A percentile compares a stretch with the other conserved stretches of the same genome.
These are phyloP conservation scores for Penicillium paradoxum DNA, from an alignment of 495 filamentous ascomycete species.

Conservation along the genomic window DNA sequence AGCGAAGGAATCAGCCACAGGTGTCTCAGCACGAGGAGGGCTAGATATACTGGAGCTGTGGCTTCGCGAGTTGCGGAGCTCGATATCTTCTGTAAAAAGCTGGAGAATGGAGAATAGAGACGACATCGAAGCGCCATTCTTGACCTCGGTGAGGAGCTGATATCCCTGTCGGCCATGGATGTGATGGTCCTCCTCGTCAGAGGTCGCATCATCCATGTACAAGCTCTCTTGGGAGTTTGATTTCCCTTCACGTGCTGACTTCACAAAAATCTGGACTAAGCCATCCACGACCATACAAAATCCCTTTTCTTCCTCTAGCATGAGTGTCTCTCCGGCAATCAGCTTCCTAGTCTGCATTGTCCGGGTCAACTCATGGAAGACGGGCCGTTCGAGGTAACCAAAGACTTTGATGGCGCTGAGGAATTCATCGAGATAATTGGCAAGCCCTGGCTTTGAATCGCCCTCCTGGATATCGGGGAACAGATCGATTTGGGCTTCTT, in stretches of 20 bases:
- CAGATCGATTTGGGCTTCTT: slow-evolving; percentile 90
- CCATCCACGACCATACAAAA: slow-evolving; percentile 98
- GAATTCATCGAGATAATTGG: slow-evolving; percentile 96
- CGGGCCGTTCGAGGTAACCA: slow-evolving; percentile 90
- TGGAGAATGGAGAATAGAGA: slow-evolving; percentile 96
- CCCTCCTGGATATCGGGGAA: slow-evolving; percentile 91
- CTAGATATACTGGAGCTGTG: slow-evolving; percentile 41
- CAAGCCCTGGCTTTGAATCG: slow-evolving; percentile 81
- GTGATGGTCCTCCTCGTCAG: slow-evolving; percentile 61
- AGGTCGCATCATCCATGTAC: slow-evolving; percentile 33
- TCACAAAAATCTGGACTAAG: slow-evolving; percentile 96
- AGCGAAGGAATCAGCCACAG: slow-evolving; percentile 43
- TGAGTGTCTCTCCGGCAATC: slow-evolving; percentile 89
- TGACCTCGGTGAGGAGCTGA: slow-evolving; percentile 92
- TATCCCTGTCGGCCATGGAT: slow-evolving; percentile 68
- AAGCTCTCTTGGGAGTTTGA: slow-evolving; percentile 21
- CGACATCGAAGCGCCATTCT: slow-evolving; percentile 97
- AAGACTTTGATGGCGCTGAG: slow-evolving; percentile 99
- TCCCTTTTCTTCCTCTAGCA: slow-evolving; percentile 95
- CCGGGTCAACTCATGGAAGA: slow-evolving; percentile 94
- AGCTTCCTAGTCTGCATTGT: slow-evolving; percentile 97
- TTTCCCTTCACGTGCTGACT: slow-evolving; percentile 64
- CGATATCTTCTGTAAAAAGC: slow-evolving; percentile 91
- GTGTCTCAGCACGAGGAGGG: slow-evolving; percentile 25
- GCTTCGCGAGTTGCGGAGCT: slow-evolving; percentile 57